Evolutionary conservation across 2,329 filamentous ascomycete species (phyloP), one percentile per base, ranked within the genome.

Genomic region (Metarhizium humberi): DNA sequence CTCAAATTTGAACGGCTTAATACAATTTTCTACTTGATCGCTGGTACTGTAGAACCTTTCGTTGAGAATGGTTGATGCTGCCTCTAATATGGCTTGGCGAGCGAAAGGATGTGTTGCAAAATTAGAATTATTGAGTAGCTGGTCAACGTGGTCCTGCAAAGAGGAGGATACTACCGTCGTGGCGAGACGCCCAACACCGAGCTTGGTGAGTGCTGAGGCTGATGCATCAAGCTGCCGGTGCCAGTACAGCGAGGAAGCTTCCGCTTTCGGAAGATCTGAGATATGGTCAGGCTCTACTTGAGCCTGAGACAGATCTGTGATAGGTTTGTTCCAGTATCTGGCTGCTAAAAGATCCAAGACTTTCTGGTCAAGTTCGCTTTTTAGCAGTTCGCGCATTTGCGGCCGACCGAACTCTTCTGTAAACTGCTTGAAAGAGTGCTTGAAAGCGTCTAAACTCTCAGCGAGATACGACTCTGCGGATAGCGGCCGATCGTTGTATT

Each of bases 1-100:
- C 59, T 96, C 91, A 62, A 92, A 97, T 69, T 99, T 99, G 77
- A 92, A 99, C 0, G 95, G 94, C 71, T 99, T 99, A 72, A 99
- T 95, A 68, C 92, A 99, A 67, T 97, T 97, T 71, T 99, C 94
- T 1, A 99, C 89, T 72, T 97, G 94, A 65, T 99, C 95, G 59
- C 89, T 94, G 1, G 95, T 99, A 71, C 92, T 94, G 73, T 96
- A 97, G 60, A 95, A 96, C 14, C 92, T 81, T 65, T 99, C 94
- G 61, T 94, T 94, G 13, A 99, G 75, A 53, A 99, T 97, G 30
- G 84, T 87, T 0, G 90, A 88, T 1, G 91, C 90, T 1, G 94
- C 92, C 63, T 96, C 91, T 50, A 85, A 88, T 61, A 99, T 97
- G n/a, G 90, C 89, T 69, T 94, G 85, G 40, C 90, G 86, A 10